Base-by-base conservation (phyloP, 2,329 filamentous ascomycete genomes). In the Aschersonia sp. region DNA sequence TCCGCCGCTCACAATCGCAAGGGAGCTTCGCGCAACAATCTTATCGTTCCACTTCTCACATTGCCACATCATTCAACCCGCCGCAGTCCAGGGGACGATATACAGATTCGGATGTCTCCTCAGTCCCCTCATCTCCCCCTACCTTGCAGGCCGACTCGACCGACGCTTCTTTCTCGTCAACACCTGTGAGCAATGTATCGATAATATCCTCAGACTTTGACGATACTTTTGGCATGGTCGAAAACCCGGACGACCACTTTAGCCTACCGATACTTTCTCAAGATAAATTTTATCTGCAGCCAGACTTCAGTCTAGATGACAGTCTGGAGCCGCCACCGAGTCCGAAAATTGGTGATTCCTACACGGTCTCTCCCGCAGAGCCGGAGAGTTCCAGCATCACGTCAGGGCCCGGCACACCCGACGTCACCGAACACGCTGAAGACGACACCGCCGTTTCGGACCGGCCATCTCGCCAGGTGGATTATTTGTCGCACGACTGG, bases 401-500 rank as follows among this genome's bases (percentile, higher is more conserved):
- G n/a, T 73, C 75, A 9, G 69, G 74, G 40, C 77, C 81, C 4
- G 77, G 77, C 50, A 77, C 75, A 2, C 73, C 80, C 40, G 68
- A 77, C 31, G 55, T 72, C 31, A 66, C 66, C 6, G 75, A 80
- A 44, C 74, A 80, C 32, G 83, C 84, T 6, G 83, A 85, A 54
- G 89, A 95, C 56, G 89, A 95, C 63, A 84, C 81, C 7, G 83
- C 84, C 9, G 73, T 94, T 40, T 77, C 80, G 52, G 74, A 73
- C 35, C 79, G 84, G 58, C 88, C 88, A 2, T 89, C 89, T 44
- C 75, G 88, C 54, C 88, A 95, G 65, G 89, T 95, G n/a, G 89
- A 95, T 66, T 95, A 95, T 61, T 76, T 96, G 44, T 94, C 89
- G 20, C 86, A 97, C 60, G 80, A 91, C 52, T 95, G 91, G 87